Evolutionary conservation across 768 basidiomycete species (phyloP).

Genomic region (Kwoniella sp.): DNA sequence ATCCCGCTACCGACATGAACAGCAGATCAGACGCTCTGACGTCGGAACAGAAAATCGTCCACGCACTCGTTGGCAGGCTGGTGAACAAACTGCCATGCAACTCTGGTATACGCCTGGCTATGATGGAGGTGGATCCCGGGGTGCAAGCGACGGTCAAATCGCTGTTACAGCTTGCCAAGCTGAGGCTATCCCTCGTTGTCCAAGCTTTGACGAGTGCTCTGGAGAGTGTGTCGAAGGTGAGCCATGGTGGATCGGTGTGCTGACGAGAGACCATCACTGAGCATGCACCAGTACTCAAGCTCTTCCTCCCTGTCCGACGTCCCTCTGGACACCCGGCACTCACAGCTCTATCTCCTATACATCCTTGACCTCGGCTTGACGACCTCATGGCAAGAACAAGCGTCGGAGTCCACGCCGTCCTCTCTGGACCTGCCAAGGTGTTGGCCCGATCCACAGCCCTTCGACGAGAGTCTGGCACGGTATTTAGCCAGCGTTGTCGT

Average conservation of each 20-base stretch:
- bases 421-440: conserved; percentile 48
- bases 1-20: conserved; percentile 11
- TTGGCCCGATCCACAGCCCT: conserved; percentile 64
- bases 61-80: conserved; percentile 71
- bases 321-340: conserved; percentile 72
- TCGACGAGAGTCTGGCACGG: conserved; percentile 76
- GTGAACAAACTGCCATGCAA: conserved; percentile 83
- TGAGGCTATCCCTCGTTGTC: conserved; percentile 74
- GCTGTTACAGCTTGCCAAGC: conserved; percentile 70
- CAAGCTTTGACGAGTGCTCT: conserved; percentile 71
- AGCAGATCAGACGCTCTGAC: conserved; percentile 10
- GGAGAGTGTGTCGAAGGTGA: conserved; percentile 71
- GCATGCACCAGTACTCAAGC: conserved; percentile 20
- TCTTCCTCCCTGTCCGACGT: conserved; percentile 37
- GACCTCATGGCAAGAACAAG: conserved; percentile 64
- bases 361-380: conserved; percentile 72
- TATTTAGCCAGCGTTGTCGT: conserved; percentile 79
- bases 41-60: conserved; percentile 69
- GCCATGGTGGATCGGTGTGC: conserved; percentile 20
- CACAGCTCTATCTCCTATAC: conserved; percentile 79
- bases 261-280: neutral
- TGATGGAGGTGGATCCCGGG: conserved; percentile 69
- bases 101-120: conserved; percentile 69
- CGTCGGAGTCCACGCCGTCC: conserved; percentile 51
- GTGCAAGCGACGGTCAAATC: conserved; percentile 72